These are phyloP conservation scores for Penicillium taxi DNA, from an alignment of 495 filamentous ascomycete genomes.

Conservation along the genomic window DNA sequence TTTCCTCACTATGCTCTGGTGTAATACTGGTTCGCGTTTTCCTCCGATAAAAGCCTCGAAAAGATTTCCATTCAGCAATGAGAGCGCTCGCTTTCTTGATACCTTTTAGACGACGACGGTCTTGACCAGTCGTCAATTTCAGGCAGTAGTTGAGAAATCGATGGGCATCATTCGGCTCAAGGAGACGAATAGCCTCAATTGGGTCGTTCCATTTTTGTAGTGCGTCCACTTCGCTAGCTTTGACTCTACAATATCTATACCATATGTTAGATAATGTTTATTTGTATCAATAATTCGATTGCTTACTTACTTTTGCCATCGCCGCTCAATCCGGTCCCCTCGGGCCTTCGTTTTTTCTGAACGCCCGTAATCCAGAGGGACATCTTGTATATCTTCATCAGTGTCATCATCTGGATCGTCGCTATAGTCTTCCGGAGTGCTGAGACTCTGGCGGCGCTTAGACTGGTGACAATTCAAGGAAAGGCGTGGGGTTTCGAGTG, in stretches of 20 bases:
- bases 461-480: too few relatives aligned
- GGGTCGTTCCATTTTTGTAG: too few relatives aligned
- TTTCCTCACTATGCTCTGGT: too few relatives aligned
- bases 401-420: constrained; percentile 18
- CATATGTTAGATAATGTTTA: too few relatives aligned
- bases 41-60: constrained; percentile 13
- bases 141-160: too few relatives aligned
- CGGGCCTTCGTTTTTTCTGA: constrained; percentile 12
- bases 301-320: constrained; percentile 15
- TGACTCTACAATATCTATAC: too few relatives aligned
- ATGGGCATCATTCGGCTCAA: too few relatives aligned
- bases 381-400: constrained; percentile 13
- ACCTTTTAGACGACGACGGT: constrained; percentile 3
- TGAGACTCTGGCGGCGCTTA: constrained; percentile 1
- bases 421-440: constrained; percentile 7
- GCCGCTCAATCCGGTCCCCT: constrained; percentile 12
- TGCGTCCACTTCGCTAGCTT: too few relatives aligned
- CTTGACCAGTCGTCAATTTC: too few relatives aligned
- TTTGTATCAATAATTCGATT: too few relatives aligned
- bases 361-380: constrained; percentile 20
- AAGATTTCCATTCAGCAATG: constrained; percentile 11
- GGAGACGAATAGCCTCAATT: too few relatives aligned
- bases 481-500: too few relatives aligned
- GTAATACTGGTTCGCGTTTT: not conserved
- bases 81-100: constrained; percentile 8